These are phyloP conservation scores for Aspergillus funiculosus DNA, from an alignment of 495 filamentous ascomycete species.

Conservation along the genomic window DNA sequence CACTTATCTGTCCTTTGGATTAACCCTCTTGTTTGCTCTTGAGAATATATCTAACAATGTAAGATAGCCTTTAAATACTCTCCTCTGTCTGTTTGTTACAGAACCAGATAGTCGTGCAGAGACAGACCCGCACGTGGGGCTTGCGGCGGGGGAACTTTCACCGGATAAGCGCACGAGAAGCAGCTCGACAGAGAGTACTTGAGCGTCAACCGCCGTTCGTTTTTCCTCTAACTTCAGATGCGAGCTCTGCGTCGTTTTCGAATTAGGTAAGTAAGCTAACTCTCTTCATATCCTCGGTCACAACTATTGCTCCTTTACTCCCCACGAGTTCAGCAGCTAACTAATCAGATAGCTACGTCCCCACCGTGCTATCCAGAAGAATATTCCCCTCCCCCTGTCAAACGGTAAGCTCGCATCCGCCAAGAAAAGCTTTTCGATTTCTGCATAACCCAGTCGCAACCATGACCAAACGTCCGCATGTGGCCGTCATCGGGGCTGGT, in stretches of 20 bases:
- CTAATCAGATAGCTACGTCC: constrained; percentile 1
- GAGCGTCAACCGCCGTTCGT: neutral
- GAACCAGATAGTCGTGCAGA: too few relatives aligned
- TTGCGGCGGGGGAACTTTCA: too few relatives aligned
- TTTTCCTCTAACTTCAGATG: neutral
- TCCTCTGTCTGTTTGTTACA: too few relatives aligned
- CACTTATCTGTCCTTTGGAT: too few relatives aligned
- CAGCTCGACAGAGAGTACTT: too few relatives aligned
- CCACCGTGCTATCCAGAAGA: neutral
- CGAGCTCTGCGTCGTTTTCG: neutral
- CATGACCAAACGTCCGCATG: constrained; percentile 36
- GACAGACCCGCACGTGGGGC: too few relatives aligned
- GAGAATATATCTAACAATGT: too few relatives aligned
- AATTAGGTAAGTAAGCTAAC: neutral
- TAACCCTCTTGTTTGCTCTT: too few relatives aligned
- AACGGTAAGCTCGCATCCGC: neutral
- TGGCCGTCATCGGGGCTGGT: constrained; percentile 82
- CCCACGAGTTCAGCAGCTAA: neutral
- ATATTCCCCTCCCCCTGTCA: neutral
- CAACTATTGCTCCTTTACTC: neutral
- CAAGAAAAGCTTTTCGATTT: neutral
- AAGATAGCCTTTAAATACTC: too few relatives aligned
- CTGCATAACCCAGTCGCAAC: neutral
- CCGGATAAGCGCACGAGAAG: too few relatives aligned
- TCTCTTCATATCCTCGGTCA: neutral